A percentile compares a stretch with the other conserved stretches of the same genome.
These are phyloP conservation scores for Pseudocercospora fuligena DNA, from an alignment of 2,329 filamentous ascomycete species.

Conservation along the genomic window DNA sequence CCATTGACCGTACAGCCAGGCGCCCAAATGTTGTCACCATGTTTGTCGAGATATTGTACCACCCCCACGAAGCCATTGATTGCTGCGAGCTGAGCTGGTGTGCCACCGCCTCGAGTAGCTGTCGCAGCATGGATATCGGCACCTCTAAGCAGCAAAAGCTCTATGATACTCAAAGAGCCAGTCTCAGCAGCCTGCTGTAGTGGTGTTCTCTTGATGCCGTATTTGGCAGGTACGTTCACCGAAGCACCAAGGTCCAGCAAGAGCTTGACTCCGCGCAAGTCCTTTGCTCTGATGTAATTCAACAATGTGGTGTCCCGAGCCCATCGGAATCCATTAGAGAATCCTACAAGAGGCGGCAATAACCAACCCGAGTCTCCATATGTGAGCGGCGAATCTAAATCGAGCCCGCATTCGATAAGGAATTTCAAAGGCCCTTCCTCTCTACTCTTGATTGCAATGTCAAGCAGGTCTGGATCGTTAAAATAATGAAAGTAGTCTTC, in stretches of 20 bases:
- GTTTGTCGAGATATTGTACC: not conserved
- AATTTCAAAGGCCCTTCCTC: not conserved
- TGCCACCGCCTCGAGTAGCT: not conserved
- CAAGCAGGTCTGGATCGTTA: too few relatives aligned
- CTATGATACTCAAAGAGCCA: not conserved
- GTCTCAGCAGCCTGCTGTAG: not conserved
- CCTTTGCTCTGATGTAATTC: not conserved
- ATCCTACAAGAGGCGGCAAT: not conserved
- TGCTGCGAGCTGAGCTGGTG: not conserved
- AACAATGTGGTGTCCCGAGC: not conserved
- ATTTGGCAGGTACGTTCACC: not conserved
- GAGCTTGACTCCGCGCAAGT: not conserved
- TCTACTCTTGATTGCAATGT: too few relatives aligned
- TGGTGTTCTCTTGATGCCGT: not conserved
- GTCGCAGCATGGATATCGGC: not conserved
- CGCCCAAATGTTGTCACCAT: not conserved
- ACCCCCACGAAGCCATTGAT: not conserved
- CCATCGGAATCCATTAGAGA: not conserved
- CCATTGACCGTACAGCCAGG: not conserved
- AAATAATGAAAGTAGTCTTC: too few relatives aligned
- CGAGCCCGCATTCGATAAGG: not conserved
- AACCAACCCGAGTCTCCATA: too few relatives aligned
- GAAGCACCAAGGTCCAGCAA: not conserved
- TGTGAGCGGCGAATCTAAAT: not conserved
- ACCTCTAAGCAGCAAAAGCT: not conserved